Evolutionary conservation across 2,329 filamentous ascomycete species (phyloP), one percentile per base, ranked within the genome.

Genomic region (Microdochium trichocladiopsis): DNA sequence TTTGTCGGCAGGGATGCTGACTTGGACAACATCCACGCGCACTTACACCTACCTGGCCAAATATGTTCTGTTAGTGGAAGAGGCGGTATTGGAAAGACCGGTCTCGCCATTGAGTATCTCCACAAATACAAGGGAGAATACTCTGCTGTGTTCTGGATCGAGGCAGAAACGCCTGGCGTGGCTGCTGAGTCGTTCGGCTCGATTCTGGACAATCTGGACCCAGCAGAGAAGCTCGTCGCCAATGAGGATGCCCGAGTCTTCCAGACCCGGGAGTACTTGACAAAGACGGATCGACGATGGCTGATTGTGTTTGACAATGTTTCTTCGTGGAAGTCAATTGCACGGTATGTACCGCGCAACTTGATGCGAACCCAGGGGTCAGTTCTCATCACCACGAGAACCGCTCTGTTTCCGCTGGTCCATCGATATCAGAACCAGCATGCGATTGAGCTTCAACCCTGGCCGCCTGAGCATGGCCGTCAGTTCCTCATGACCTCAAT

Each of bases 381-480:
- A 8, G 41, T 45, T 5, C 41, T 45, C 9, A 23, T 45, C 16
- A 45, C 41, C 9, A 18, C 41, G 18, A 16, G 41, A 22, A 45
- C 41, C 6, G 41, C 41, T 3, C 41, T 45, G 5, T 45, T 45
- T 22, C 41, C 41, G 10, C 6, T 12, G 5, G 41, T 45, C 21
- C 41, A 45, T 22, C 41, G 41, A 21, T 45, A 45, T 23, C 41
- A 45, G 21, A 45, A 45, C 22, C 41, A 43, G 22, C 36, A 41
- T 16, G 58, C 57, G 12, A 25, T 57, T 33, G 49, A 57, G 52
- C 52, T 62, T 48, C 10, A 54, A 49, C 48, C 25, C 48, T 45
- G 41, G 41, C 41, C 41, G 6, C 41, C 18, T 6, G 22, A 50
- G 51, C 33, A 57, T 47, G 41, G 56, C 36, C 22, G 52, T 36